These are phyloP conservation scores for Saccharum spontaneum DNA, from an alignment of 176 grass and related monocot genomes.

Conservation along the genomic window DNA sequence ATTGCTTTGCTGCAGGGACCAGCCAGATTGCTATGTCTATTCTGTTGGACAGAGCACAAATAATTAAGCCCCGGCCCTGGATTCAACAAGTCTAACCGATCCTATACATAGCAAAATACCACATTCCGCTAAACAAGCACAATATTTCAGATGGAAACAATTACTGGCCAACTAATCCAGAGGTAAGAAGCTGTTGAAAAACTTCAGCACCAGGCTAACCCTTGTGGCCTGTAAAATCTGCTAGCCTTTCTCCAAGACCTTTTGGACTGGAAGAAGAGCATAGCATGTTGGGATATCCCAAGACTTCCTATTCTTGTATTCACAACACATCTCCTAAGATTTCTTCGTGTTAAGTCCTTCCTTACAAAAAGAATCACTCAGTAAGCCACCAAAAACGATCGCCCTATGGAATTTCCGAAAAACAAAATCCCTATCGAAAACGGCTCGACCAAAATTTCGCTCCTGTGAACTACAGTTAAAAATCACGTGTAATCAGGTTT, in stretches of 20 bases:
- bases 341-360: background rate
- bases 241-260: background rate
- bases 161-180: background rate
- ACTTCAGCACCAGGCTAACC: background rate
- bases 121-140: background rate
- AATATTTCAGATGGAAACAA: background rate
- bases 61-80: too few relatives aligned
- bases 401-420: background rate
- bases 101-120: background rate
- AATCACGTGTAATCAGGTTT: constrained; percentile 60
- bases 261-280: background rate
- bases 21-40: background rate
- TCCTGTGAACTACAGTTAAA: constrained; percentile 3
- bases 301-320: background rate
- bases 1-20: background rate
- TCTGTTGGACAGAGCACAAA: too few relatives aligned
- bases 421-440: background rate
- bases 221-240: background rate
- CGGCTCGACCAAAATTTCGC: background rate
- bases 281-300: background rate
- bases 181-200: background rate
- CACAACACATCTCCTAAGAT: constrained; percentile 11
- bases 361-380: constrained; percentile 12
- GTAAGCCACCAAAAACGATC: background rate
- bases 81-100: background rate